A percentile compares a stretch with the other conserved stretches of the same genome.
These are phyloP conservation scores for Leishmania mexicana DNA, from an alignment of 208 protist genomes.

Conservation along the genomic window DNA sequence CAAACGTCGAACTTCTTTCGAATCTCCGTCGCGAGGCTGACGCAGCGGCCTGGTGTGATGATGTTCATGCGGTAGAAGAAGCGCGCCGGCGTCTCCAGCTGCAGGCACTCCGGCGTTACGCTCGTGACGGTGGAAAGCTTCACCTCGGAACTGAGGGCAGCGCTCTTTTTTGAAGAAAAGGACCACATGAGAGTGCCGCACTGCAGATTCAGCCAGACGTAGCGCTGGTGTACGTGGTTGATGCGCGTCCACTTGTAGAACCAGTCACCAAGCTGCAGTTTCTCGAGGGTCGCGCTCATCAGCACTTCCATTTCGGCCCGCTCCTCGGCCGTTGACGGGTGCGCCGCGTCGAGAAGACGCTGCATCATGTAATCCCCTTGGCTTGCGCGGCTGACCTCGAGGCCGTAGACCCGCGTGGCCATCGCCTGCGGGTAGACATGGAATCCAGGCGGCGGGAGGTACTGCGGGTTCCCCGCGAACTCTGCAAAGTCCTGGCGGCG, in stretches of 20 bases:
- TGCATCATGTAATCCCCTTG: slow-evolving; percentile 53
- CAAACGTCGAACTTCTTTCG: slow-evolving; percentile 82
- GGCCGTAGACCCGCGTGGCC: slow-evolving; percentile 30
- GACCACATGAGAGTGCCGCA: slow-evolving; percentile 68
- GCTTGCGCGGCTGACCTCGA: slow-evolving; percentile 32
- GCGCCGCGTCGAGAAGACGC: slow-evolving; percentile 35
- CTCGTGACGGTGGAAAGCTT: slow-evolving; percentile 48
- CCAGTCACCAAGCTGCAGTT: slow-evolving; percentile 71
- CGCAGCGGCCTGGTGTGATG: slow-evolving; percentile 39
- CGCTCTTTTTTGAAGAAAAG: slow-evolving; percentile 31
- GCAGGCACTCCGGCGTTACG: slow-evolving; percentile 60
- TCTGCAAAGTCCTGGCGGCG: slow-evolving; percentile 70
- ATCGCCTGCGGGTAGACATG: slow-evolving; percentile 32
- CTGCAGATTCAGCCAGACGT: slow-evolving; percentile 74
- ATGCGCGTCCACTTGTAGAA: slow-evolving; percentile 80
- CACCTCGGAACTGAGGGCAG: slow-evolving; percentile 52
- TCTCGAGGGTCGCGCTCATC: slow-evolving; percentile 37
- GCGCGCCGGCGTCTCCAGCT: slow-evolving; percentile 43
- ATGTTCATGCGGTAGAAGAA: slow-evolving; percentile 71
- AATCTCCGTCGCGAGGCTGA: slow-evolving; percentile 72
- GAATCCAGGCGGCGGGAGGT: slow-evolving; percentile 37
- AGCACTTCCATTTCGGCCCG: slow-evolving; percentile 21
- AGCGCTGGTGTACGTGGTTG: slow-evolving; percentile 66
- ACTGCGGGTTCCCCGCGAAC: slow-evolving; percentile 59
- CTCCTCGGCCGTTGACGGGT: slow-evolving; percentile 32